Conservation (phyloP, 2,329 filamentous ascomycete species). For the Dothistroma septosporum region DNA sequence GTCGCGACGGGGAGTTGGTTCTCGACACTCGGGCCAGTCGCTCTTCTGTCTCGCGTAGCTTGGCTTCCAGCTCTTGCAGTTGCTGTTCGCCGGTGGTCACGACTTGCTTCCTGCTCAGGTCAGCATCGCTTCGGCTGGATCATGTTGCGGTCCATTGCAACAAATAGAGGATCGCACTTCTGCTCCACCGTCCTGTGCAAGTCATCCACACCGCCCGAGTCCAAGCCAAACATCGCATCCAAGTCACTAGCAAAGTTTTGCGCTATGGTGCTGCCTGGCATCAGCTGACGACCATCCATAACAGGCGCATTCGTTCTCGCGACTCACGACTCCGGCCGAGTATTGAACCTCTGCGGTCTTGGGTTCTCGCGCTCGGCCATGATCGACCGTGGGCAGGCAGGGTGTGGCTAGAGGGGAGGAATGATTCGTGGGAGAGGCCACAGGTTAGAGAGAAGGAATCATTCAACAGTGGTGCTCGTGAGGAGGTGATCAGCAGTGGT, state of each 20-base stretch:
- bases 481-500: neutral
- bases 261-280: constrained; percentile 68
- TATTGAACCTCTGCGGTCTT: constrained; percentile 6
- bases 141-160: neutral
- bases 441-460: neutral
- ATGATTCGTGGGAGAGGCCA: neutral
- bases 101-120: constrained; percentile 64
- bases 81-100: constrained; percentile 71
- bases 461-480: neutral
- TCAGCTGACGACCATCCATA: neutral
- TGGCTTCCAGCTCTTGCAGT: constrained; percentile 79
- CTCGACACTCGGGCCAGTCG: constrained; percentile 51
- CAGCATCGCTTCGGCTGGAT: neutral
- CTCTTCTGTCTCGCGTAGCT: constrained; percentile 79
- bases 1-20: constrained; percentile 26
- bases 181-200: constrained; percentile 72
- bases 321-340: constrained; percentile 29
- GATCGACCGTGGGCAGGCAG: neutral
- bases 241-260: constrained; percentile 81
- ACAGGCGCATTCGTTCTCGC: neutral
- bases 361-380: constrained; percentile 10
- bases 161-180: constrained; percentile 58
- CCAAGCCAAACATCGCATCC: constrained; percentile 84
- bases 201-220: constrained; percentile 67
- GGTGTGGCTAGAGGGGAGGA: neutral